Conservation (phyloP, 2,329 filamentous ascomycete genomes). For the Colletotrichum sp. region DNA sequence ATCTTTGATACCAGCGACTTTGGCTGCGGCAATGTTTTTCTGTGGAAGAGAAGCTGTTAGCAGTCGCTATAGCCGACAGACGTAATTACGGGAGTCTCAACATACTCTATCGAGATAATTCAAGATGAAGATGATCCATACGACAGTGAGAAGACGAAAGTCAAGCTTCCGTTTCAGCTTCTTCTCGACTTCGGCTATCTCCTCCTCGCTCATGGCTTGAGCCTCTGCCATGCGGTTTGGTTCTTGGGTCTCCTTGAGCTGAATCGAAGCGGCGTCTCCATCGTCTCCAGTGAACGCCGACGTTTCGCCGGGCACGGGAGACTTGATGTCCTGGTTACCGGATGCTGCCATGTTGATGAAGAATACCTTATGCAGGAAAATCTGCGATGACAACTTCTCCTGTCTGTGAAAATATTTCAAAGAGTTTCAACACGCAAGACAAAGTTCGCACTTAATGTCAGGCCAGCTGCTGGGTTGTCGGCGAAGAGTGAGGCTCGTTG, state of each 20-base stretch:
- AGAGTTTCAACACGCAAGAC: neutral
- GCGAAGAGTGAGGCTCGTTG: neutral
- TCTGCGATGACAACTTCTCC: neutral
- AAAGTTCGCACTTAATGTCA: neutral
- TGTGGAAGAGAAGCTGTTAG: neutral
- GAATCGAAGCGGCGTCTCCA: neutral
- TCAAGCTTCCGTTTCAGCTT: neutral
- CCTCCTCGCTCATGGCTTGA: neutral
- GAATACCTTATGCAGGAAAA: neutral
- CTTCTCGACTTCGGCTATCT: neutral
- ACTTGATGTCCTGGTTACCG: neutral
- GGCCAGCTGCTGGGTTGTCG: neutral
- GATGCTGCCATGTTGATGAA: neutral
- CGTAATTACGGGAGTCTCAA: neutral
- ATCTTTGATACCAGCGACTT: slow-evolving; percentile 5
- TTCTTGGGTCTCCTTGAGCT: neutral
- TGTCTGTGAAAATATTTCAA: neutral
- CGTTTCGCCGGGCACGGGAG: neutral
- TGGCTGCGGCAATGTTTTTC: neutral
- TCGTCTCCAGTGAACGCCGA: neutral
- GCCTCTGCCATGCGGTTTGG: neutral
- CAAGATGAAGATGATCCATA: neutral
- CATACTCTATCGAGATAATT: neutral
- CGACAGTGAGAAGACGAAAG: neutral
- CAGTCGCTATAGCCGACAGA: rapidly evolving